These are phyloP conservation scores for Pugionium cornutum DNA, from an alignment of 345 rosid genomes.

Conservation along the genomic window DNA sequence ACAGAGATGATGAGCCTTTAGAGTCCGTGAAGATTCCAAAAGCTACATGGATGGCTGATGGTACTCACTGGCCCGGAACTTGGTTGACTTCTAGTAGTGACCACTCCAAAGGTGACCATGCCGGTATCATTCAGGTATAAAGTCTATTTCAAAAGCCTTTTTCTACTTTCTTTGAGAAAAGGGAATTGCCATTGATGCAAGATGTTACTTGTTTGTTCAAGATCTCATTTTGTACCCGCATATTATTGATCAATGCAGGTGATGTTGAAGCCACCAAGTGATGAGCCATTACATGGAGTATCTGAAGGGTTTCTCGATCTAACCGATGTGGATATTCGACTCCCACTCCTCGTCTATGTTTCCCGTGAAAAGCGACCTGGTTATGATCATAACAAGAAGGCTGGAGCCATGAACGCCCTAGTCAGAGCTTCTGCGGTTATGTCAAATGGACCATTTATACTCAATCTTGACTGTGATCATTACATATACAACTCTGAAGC, in stretches of 20 bases:
- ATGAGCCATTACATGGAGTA: constrained; percentile 74
- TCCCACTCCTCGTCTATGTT: constrained; percentile 92
- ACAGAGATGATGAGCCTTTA: constrained; percentile 62
- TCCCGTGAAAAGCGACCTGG: constrained; percentile 99
- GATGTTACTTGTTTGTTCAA: neutral
- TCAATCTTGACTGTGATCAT: constrained; percentile 98
- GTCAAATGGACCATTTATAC: constrained; percentile 97
- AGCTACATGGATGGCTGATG: constrained; percentile 99
- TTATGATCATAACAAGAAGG: constrained; percentile 98
- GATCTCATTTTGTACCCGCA: constrained; percentile 6
- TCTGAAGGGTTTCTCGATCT: constrained; percentile 69
- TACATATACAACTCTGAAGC: constrained; percentile 96
- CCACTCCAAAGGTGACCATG: constrained; percentile 87
- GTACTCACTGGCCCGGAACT: constrained; percentile 99
- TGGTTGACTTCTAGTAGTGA: constrained; percentile 72
- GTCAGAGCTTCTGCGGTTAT: constrained; percentile 97
- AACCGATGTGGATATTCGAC: constrained; percentile 88
- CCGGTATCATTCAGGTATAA: constrained; percentile 90
- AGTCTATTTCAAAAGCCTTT: neutral
- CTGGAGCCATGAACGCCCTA: constrained; percentile 98
- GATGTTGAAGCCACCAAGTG: constrained; percentile 98
- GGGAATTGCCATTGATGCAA: neutral
- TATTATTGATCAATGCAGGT: constrained; percentile 52
- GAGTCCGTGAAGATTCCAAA: constrained; percentile 82
- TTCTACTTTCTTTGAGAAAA: neutral